phyloP scores from a whole-genome alignment of 164 flowering plant species.

The Piper longum region DNA sequence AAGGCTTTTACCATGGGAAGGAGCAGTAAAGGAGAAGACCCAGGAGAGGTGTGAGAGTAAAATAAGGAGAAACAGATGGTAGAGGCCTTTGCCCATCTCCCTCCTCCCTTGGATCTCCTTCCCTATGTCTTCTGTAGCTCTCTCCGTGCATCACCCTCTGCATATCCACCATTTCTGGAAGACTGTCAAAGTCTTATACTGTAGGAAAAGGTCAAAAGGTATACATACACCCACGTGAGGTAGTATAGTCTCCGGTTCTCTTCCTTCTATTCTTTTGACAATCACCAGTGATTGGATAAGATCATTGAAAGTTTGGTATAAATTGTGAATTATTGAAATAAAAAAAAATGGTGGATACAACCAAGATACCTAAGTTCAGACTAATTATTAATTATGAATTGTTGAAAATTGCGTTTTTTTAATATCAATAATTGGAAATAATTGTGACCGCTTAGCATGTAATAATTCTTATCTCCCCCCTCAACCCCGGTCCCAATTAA shows the following conservation, averaged over 20 bases:
- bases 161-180: background rate
- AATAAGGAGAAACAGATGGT: background rate
- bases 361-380: too few species aligned
- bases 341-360: too few species aligned
- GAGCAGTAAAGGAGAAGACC: conserved; percentile 1
- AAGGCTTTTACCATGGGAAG: conserved; percentile 4
- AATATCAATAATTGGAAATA: too few species aligned
- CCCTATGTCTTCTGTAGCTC: background rate
- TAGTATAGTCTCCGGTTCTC: background rate
- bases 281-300: background rate
- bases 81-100: conserved; percentile 1
- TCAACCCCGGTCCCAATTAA: too few species aligned
- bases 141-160: background rate
- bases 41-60: background rate
- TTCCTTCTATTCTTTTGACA: background rate
- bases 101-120: background rate
- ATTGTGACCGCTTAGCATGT: too few species aligned
- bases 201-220: background rate
- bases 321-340: too few species aligned
- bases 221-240: background rate
- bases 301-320: too few species aligned
- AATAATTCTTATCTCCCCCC: too few species aligned
- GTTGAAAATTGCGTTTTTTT: too few species aligned
- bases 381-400: too few species aligned
- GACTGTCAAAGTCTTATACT: background rate